These are phyloP conservation scores for Camellia lanceoleosa DNA, from an alignment of 148 eudicot species.

Conservation along the genomic window DNA sequence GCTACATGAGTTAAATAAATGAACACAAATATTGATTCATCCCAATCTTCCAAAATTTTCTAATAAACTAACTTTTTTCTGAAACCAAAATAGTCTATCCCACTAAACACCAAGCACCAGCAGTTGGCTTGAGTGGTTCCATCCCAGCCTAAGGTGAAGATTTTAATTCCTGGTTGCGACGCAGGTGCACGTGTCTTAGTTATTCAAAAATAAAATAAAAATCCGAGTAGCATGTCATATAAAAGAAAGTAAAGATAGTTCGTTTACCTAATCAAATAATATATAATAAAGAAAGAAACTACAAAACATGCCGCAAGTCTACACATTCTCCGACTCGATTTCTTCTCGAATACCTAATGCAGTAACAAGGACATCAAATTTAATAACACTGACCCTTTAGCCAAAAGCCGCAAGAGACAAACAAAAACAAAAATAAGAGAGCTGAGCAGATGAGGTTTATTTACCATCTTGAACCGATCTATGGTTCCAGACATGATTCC, in stretches of 20 bases:
- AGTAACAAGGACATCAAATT: neutral
- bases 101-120: too few relatives aligned
- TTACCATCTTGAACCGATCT: slow-evolving; percentile 77
- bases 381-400: slow-evolving; percentile 3
- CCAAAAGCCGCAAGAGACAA: slow-evolving; percentile 11
- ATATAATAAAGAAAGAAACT: slow-evolving; percentile 50
- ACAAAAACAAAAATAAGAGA: neutral
- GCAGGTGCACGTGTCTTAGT: too few relatives aligned
- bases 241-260: slow-evolving; percentile 6
- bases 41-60: too few relatives aligned
- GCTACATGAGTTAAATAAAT: too few relatives aligned
- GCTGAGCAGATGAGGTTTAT: slow-evolving; percentile 10
- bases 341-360: slow-evolving; percentile 77
- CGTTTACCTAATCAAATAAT: slow-evolving; percentile 57
- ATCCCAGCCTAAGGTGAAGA: too few relatives aligned
- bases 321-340: slow-evolving; percentile 59
- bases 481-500: slow-evolving; percentile 83
- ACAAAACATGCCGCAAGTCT: slow-evolving; percentile 61
- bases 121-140: too few relatives aligned
- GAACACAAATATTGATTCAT: too few relatives aligned
- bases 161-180: too few relatives aligned
- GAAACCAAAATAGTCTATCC: too few relatives aligned
- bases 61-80: too few relatives aligned
- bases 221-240: neutral
- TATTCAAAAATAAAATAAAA: too few relatives aligned